phyloP scores from a whole-genome alignment of 169 alveolate genomes.

The Plasmodium falciparum region DNA sequence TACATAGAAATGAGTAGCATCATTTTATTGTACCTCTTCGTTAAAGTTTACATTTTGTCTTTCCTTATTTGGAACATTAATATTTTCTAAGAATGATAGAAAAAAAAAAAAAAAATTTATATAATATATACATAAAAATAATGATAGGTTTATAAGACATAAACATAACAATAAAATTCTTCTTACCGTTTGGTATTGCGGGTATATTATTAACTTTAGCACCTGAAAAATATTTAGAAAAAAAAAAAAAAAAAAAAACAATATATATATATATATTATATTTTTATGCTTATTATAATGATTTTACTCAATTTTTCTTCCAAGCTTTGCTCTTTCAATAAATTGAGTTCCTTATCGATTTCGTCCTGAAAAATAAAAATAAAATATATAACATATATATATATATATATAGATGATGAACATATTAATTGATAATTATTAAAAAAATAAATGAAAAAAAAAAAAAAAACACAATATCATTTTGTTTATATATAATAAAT shows the following conservation, averaged over 20 bases:
- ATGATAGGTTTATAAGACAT: neutral
- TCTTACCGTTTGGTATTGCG: constrained; percentile 28
- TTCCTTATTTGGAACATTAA: constrained; percentile 5
- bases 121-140: neutral
- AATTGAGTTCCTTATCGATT: constrained; percentile 66
- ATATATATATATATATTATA: neutral
- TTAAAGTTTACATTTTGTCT: constrained; percentile 7
- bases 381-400: neutral
- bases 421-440: constrained; percentile 4
- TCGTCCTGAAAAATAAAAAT: constrained; percentile 37
- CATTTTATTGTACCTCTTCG: constrained; percentile 46
- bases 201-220: constrained; percentile 54
- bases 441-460: neutral
- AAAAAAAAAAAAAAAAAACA: constrained; percentile 25
- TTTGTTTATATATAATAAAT: neutral
- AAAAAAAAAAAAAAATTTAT: neutral
- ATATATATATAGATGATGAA: neutral
- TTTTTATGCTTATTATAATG: neutral
- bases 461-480: neutral
- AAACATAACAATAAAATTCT: constrained; percentile 7
- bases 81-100: constrained; percentile 3
- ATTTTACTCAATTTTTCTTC: constrained; percentile 67
- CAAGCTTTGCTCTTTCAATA: constrained; percentile 61
- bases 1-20: neutral
- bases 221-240: constrained; percentile 17